Conservation (phyloP, 148 eudicot genomes). For the Rhododendron vialii region DNA sequence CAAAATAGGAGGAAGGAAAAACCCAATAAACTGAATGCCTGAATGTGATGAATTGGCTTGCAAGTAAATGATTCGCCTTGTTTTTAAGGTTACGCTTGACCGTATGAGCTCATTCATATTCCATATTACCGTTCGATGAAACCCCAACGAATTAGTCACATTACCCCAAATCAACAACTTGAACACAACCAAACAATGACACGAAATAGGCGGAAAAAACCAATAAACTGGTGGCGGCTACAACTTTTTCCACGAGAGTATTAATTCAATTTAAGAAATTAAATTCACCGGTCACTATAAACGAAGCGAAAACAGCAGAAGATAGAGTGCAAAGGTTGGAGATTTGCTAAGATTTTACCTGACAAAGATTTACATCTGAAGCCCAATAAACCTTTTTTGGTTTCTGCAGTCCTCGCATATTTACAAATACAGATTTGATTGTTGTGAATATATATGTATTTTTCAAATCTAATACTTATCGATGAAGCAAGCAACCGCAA, state of each 20-base stretch:
- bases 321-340: background rate
- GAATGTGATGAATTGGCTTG: too few species aligned
- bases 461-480: background rate
- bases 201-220: background rate
- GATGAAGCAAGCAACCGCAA: conserved; percentile 1
- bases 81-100: background rate
- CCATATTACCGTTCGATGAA: background rate
- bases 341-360: conserved; percentile 37
- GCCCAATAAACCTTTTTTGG: conserved; percentile 78
- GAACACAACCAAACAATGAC: background rate
- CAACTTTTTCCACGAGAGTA: background rate
- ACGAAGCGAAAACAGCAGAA: background rate
- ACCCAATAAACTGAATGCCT: background rate
- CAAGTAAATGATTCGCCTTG: background rate
- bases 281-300: background rate
- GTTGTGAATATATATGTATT: background rate
- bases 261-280: background rate
- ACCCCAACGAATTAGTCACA: background rate
- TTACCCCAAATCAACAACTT: background rate
- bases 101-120: background rate
- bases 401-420: conserved; percentile 63
- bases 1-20: background rate
- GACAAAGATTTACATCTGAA: conserved; percentile 71
- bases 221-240: background rate
- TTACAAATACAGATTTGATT: conserved; percentile 22